Conservation (phyloP, 257 asterid species). For the Nicotiana otophora region DNA sequence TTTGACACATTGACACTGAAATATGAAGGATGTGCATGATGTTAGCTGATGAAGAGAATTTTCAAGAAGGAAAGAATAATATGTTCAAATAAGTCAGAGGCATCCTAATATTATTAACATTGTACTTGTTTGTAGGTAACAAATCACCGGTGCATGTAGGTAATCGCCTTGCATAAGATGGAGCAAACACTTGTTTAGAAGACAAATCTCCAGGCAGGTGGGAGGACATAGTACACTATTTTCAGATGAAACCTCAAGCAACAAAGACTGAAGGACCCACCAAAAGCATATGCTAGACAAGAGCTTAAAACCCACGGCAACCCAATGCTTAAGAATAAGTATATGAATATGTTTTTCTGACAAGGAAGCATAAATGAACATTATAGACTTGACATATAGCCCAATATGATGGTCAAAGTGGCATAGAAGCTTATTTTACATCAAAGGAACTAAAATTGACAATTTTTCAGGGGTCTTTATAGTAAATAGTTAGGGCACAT, state of each 20-base stretch:
- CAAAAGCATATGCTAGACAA: not conserved
- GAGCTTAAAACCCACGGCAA: not conserved
- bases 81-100: not conserved
- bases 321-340: not conserved
- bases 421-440: not conserved
- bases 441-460: not conserved
- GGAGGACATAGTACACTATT: not conserved
- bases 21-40: constrained; percentile 6
- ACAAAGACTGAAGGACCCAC: not conserved
- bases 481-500: not conserved
- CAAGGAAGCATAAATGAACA: not conserved
- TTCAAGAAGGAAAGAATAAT: not conserved
- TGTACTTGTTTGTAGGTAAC: not conserved
- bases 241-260: not conserved
- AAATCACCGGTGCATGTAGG: not conserved
- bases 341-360: too few species aligned
- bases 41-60: constrained; percentile 3
- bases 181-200: not conserved
- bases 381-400: not conserved
- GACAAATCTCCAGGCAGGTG: not conserved
- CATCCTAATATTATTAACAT: not conserved
- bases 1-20: constrained; percentile 56
- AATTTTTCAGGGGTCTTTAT: too few species aligned
- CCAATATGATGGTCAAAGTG: not conserved
- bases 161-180: not conserved